These are phyloP conservation scores for Phaeodactylum tricornutum DNA, from an alignment of 108 stramenopile genomes.

Conservation along the genomic window DNA sequence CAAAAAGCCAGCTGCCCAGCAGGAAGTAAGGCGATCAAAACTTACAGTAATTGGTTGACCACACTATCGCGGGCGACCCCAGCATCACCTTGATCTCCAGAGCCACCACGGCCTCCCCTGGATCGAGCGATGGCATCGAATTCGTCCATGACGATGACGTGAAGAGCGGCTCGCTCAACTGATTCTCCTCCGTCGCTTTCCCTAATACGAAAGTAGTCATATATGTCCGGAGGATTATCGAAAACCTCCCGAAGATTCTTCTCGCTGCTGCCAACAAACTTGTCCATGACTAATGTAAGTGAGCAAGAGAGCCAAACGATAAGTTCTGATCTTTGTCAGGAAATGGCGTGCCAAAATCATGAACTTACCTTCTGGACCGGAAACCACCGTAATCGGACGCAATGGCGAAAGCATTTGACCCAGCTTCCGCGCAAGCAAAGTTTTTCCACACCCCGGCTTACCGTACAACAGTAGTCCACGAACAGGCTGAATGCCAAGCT, in stretches of 20 bases:
- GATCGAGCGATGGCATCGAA: conserved; percentile 89
- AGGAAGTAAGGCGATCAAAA: too few relatives aligned
- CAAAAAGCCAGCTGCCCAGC: too few relatives aligned
- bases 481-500: conserved; percentile 75
- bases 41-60: conserved; percentile 87
- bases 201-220: conserved; percentile 39
- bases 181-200: conserved; percentile 48
- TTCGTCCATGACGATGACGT: conserved; percentile 81
- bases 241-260: conserved; percentile 74
- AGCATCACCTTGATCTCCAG: conserved; percentile 81
- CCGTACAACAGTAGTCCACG: conserved; percentile 74
- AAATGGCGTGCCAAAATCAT: too few relatives aligned
- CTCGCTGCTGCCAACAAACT: conserved; percentile 82
- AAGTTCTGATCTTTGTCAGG: too few relatives aligned
- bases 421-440: conserved; percentile 56
- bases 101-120: conserved; percentile 37
- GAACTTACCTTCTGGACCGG: conserved; percentile 83
- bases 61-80: conserved; percentile 88
- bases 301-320: too few relatives aligned
- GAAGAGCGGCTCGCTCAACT: conserved; percentile 28
- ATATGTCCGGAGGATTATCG: conserved; percentile 71
- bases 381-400: conserved; percentile 74
- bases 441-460: conserved; percentile 71
- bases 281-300: conserved; percentile 79
- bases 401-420: conserved; percentile 62